Evolutionary conservation across 768 basidiomycete species (phyloP), one percentile per base, ranked within the genome.

Genomic region (Kwoniella dendrophila): DNA sequence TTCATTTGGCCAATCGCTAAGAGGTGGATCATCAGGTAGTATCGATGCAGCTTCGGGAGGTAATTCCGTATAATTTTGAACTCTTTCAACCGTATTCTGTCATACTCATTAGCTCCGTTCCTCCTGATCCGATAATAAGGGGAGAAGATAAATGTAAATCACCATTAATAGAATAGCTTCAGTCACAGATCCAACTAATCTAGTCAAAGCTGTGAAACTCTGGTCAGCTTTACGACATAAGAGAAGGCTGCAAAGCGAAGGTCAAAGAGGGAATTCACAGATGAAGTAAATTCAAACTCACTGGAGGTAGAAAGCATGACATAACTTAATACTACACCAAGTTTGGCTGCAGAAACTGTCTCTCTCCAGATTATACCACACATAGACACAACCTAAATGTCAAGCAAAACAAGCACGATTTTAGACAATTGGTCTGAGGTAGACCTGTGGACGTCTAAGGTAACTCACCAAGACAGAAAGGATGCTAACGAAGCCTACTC

Each of bases 31-130:
- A 26, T 82, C 73, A 1, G 82, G 74, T 16, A 79, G 82, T 8
- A 33, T 55, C n/a, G 74, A 50, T 0, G 89, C 85, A 1, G 89
- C 91, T 78, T 97, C 94, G 0, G 86, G 81, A n/a, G 82, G 71
- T 14, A 95, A 82, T 8, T 87, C 82, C 24, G 86, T 86, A 71
- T 96, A 94, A 69, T 93, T 84, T 84, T 86, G 66, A 12, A 70
- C 74, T 27, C 92, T 88, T 73, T 95, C 92, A 10, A 92, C 90
- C 26, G 68, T 68, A 56, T 77, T 94, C 92, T 66, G 66, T 18
- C 2, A 32, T 33, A 6, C 38, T 14, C 12, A 12, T 40, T 14
- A 49, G 50, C 26, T 24, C 48, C 10, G 26, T 10, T 22, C 6
- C 5, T 11, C 20, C 43, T 6, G 43, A 44, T 44, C 20, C 6